Conservation (phyloP, 2,329 filamentous ascomycete species). For the Pseudocercospora musae region DNA sequence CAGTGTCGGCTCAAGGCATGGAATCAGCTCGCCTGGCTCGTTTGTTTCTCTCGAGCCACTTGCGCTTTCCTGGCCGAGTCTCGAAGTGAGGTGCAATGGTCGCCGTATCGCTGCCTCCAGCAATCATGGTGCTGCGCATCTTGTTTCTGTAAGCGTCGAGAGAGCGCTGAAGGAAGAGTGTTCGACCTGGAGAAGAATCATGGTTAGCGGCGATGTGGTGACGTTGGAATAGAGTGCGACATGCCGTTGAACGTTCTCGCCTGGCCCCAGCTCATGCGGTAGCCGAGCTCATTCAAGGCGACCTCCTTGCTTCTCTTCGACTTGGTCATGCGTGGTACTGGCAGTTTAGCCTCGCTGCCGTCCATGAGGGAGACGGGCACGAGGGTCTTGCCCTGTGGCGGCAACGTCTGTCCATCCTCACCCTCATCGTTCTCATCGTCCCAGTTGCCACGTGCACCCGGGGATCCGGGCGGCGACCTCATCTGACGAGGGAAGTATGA, state of each 20-base stretch:
- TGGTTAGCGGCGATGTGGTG: conserved; percentile 15
- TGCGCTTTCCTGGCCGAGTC: conserved; percentile 78
- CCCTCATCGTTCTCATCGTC: conserved; percentile 62
- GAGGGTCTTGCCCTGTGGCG: conserved; percentile 44
- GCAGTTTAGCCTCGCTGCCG: conserved; percentile 68
- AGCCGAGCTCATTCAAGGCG: conserved; percentile 87
- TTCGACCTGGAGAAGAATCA: conserved; percentile 17
- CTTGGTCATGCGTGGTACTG: conserved; percentile 70
- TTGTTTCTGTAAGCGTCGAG: conserved; percentile 95
- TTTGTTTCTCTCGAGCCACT: conserved; percentile 49
- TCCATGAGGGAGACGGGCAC: conserved; percentile 55
- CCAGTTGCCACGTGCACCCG: conserved; percentile 72
- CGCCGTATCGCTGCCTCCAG: conserved; percentile 69
- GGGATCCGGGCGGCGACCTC: conserved; percentile 76
- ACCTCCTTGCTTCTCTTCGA: conserved; percentile 74
- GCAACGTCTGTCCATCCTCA: conserved; percentile 34
- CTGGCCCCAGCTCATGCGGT: conserved; percentile 95
- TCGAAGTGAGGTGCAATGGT: conserved; percentile 81
- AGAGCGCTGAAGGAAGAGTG: conserved; percentile 40
- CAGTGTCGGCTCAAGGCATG: conserved; percentile 4
- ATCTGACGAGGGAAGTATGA: conserved; percentile 92
- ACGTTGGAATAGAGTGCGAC: conserved; percentile 11
- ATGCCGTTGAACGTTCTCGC: conserved; percentile 79
- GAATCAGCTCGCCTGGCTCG: conserved; percentile 25
- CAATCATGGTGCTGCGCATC: conserved; percentile 77